These are phyloP conservation scores for Aspergillus sclerotioniger DNA, from an alignment of 495 filamentous ascomycete genomes.

Conservation along the genomic window DNA sequence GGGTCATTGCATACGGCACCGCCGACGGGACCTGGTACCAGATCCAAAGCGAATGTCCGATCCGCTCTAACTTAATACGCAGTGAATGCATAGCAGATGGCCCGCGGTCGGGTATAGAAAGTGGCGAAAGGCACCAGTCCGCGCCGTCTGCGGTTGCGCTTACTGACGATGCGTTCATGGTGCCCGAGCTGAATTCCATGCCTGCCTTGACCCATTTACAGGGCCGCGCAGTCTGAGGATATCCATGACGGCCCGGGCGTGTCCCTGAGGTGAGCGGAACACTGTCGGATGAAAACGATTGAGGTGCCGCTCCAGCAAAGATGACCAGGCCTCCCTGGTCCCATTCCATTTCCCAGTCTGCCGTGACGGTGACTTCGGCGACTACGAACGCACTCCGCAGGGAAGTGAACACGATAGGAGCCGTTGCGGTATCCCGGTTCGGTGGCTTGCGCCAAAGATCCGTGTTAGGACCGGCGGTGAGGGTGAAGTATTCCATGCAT, in stretches of 20 bases:
- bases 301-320: constrained; percentile 68
- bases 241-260: constrained; percentile 16
- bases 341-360: constrained; percentile 60
- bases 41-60: constrained; percentile 56
- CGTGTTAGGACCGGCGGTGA: constrained; percentile 56
- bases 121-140: constrained; percentile 55
- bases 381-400: constrained; percentile 52
- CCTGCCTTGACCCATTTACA: constrained; percentile 62
- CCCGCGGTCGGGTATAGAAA: constrained; percentile 25
- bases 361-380: constrained; percentile 58
- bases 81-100: constrained; percentile 38
- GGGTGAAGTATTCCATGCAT: constrained; percentile 57
- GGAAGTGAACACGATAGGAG: constrained; percentile 57
- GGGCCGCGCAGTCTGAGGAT: constrained; percentile 16
- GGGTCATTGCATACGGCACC: constrained; percentile 33
- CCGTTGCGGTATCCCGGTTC: constrained; percentile 53
- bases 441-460: constrained; percentile 55
- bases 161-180: constrained; percentile 53
- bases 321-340: constrained; percentile 72
- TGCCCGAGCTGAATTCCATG: constrained; percentile 54
- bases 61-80: constrained; percentile 57
- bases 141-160: constrained; percentile 56
- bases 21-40: constrained; percentile 52
- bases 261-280: constrained; percentile 10
- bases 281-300: constrained; percentile 31